phyloP scores from a whole-genome alignment of 2,329 filamentous ascomycete species.

The Daldinia sp. region DNA sequence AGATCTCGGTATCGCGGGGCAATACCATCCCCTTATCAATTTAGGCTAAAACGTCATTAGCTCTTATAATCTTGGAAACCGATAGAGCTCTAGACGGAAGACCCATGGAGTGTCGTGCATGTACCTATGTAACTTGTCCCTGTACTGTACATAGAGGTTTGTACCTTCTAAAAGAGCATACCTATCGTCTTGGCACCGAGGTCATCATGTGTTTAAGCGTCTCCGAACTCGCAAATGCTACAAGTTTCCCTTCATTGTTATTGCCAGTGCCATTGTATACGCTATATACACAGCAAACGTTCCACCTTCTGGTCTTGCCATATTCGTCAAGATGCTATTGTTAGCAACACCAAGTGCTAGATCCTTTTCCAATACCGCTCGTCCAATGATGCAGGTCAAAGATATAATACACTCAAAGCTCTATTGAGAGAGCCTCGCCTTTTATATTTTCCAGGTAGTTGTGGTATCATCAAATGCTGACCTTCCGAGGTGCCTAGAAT shows the following conservation, averaged over 20 bases:
- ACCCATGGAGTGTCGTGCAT: neutral
- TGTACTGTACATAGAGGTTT: neutral
- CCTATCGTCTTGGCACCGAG: neutral
- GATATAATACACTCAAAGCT: conserved; percentile 43
- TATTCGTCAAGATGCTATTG: neutral
- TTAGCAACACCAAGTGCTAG: neutral
- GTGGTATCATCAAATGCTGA: conserved; percentile 39
- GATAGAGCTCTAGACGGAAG: conserved; percentile 19
- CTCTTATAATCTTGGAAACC: neutral
- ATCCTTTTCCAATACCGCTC: conserved; percentile 31
- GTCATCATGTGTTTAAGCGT: neutral
- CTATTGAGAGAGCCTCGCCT: conserved; percentile 17
- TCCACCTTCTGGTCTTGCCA: neutral
- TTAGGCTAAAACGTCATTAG: conserved; percentile 35
- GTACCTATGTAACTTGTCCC: neutral
- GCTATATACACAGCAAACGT: neutral
- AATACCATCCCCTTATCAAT: conserved; percentile 29
- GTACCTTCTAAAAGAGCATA: conserved; percentile 4
- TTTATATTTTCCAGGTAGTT: conserved; percentile 14
- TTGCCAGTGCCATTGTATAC: neutral
- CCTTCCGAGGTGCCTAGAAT: conserved; percentile 23
- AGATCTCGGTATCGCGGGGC: conserved; percentile 36
- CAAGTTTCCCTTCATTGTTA: conserved; percentile 1
- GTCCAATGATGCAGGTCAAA: conserved; percentile 29
- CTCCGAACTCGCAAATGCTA: conserved; percentile 21